These are phyloP conservation scores for Rhizopogon vinicolor DNA, from an alignment of 768 basidiomycete genomes.

Conservation along the genomic window DNA sequence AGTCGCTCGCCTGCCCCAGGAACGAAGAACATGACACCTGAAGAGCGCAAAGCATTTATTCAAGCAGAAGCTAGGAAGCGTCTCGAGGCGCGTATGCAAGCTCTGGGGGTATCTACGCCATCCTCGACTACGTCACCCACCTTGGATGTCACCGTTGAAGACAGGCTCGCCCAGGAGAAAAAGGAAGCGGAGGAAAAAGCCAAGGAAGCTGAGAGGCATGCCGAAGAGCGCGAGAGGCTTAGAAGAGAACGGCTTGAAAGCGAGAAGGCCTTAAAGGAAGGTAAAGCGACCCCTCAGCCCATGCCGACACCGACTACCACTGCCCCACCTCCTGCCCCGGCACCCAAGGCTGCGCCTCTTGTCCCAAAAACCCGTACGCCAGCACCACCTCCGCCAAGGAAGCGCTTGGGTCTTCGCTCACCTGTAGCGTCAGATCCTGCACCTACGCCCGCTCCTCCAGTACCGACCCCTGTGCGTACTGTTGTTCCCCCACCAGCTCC, in stretches of 20 bases:
- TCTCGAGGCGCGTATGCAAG: conserved; percentile 80
- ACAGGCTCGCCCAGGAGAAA: conserved; percentile 80
- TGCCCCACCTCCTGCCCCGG: conserved; percentile 38
- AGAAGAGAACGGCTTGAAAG: conserved; percentile 71
- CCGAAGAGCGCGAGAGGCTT: conserved; percentile 71
- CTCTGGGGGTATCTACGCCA: conserved; percentile 65
- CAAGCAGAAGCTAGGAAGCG: conserved; percentile 77
- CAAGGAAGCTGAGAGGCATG: conserved; percentile 70
- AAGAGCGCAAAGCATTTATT: conserved; percentile 75
- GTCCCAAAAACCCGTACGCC: conserved; percentile 33
- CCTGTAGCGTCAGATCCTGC: conserved; percentile 18
- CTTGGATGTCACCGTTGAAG: conserved; percentile 79
- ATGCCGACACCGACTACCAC: conserved; percentile 40
- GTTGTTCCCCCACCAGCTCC: conserved; percentile 16
- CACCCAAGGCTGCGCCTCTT: conserved; percentile 25
- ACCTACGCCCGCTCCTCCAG: conserved; percentile 19
- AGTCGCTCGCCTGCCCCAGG: conserved; percentile 55
- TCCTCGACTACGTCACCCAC: conserved; percentile 32
- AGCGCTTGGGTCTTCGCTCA: conserved; percentile 4
- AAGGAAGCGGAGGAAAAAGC: conserved; percentile 88
- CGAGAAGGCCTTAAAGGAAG: conserved; percentile 62
- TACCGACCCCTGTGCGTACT: conserved; percentile 19
- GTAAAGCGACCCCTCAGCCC: conserved; percentile 30
- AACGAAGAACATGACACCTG: conserved; percentile 77
- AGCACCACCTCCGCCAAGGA: conserved; percentile 33